Evolutionary conservation across 2,329 filamentous ascomycete species (phyloP), one percentile per base, ranked within the genome.

Genomic region (Hypoxylon rubiginosum): DNA sequence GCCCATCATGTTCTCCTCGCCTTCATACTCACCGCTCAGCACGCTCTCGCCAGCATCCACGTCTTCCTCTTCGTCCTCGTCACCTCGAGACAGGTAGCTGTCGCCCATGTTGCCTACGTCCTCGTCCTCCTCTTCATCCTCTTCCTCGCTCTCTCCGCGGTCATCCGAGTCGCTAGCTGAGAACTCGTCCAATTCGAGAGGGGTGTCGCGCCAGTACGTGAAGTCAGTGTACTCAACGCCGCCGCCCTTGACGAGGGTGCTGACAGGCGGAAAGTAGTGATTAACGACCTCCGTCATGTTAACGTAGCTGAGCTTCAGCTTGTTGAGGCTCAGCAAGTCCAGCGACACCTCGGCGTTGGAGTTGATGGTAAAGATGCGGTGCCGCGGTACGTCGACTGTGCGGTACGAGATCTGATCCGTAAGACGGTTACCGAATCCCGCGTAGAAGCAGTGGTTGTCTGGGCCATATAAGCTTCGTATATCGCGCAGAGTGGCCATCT

Each of bases 181-280:
- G 73, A 98, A 98, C 58, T 97, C 92, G 45, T 94, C 92, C 26
- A 97, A 81, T 54, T 97, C 93, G 15, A 95, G 85, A 2, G 94
- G 93, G 51, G 86, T 86, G 67, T 97, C 92, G 67, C 97, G 87
- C 96, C 96, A 99, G 81, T 97, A 99, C 62, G 90, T 95, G 80
- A 99, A 99, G 77, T 99, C 96, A 0, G 96, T 99, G 75, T 92
- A 99, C 62, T 97, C 92, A 77, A 98, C 96, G 11, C 94, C 95
- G 19, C 94, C 95, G 48, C 92, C 92, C 73, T 92, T 93, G 17
- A 97, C 90, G 30, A 99, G 85, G 26, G 94, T 90, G 68, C 91
- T 93, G 11, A 97, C 91, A 1, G 97, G 93, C 6, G 96, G 96
- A 79, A 99, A 99, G 82, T 97, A 98, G 79, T 99, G 96, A 77